Conservation (phyloP, 108 stramenopile genomes). For the Cyclotella kingstonii region DNA sequence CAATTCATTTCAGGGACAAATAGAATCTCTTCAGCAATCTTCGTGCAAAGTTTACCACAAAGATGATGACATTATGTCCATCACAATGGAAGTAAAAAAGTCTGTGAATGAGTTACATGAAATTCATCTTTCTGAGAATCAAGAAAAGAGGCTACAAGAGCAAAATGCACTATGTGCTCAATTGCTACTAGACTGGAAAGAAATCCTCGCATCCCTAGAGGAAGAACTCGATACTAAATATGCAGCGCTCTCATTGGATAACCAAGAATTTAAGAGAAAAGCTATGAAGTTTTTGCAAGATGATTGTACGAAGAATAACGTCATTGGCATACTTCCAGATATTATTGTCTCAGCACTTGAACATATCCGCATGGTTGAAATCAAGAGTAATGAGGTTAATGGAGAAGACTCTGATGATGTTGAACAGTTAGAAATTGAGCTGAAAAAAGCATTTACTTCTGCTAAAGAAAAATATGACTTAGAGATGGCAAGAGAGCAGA, state of each 20-base stretch:
- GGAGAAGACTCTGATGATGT: conserved; percentile 11
- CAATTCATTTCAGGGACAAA: not conserved
- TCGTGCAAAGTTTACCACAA: too few relatives aligned
- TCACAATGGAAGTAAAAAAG: too few relatives aligned
- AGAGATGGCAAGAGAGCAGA: not conserved
- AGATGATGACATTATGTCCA: too few relatives aligned
- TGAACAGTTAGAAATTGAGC: conserved; percentile 3
- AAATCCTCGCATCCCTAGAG: not conserved
- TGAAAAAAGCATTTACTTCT: conserved; percentile 10
- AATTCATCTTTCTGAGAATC: too few relatives aligned
- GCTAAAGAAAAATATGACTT: conserved; percentile 5
- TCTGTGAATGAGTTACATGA: too few relatives aligned
- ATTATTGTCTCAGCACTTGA: conserved; percentile 4
- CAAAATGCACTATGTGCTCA: conserved; percentile 12
- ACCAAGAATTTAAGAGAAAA: not conserved
- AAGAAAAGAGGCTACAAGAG: not conserved
- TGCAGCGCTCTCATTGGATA: not conserved
- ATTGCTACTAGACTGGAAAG: conserved; percentile 11
- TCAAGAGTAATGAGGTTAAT: not conserved
- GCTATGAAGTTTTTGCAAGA: not conserved
- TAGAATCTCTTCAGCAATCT: conserved; percentile 1
- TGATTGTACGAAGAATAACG: not conserved
- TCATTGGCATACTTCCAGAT: not conserved
- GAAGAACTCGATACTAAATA: conserved; percentile 5
- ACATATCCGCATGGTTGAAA: not conserved